Base-by-base conservation (phyloP, 2,329 filamentous ascomycete genomes). In the Aurifilum marmelostoma region DNA sequence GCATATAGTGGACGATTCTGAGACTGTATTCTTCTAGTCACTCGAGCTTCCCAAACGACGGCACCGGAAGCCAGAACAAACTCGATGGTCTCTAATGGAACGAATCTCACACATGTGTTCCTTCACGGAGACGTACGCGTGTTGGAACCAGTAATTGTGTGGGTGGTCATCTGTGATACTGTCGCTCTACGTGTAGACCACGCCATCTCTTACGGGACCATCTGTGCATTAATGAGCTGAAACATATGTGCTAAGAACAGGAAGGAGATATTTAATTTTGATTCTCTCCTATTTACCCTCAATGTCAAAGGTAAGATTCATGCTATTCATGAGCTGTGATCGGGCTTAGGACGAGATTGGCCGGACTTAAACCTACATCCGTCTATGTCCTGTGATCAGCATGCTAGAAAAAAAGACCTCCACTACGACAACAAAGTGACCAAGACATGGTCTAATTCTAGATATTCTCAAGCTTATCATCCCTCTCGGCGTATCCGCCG, bases 1-100 rank as follows among this genome's bases (percentile, higher is more conserved):
- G 2, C 84, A 88, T 68, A 84, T 90, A 24, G 79, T 88, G 7
- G 87, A 89, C 73, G 80, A 85, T 1, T 64, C 69, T 1, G 67
- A 71, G n/a, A 67, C 69, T 50, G 60, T 69, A 2, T 65, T 69
- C 41, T 71, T 69, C n/a, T 71, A 37, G 27, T 4, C 34, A 27
- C 59, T 7, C 11, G 4, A 24, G n/a, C 2, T 37, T 1, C 24
- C 3, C 18, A 18, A 24, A n/a, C n/a, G 21, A 34, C 34, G 4
- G 34, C 34, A 4, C 34, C 34, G 34, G n/a, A n/a, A 34, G 34
- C 34, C 34, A 34, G 34, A 34, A 34, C 4, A 34, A 34, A 4
- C 34, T 34, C 8, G 8, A 4, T 34, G 34, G 8, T 4, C 34
- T 34, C 4, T 4, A 8, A 34, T 34, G 34, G 34, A 34, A 34